Conservation (phyloP, 306 rosid species). For the Prunus fruticosa region DNA sequence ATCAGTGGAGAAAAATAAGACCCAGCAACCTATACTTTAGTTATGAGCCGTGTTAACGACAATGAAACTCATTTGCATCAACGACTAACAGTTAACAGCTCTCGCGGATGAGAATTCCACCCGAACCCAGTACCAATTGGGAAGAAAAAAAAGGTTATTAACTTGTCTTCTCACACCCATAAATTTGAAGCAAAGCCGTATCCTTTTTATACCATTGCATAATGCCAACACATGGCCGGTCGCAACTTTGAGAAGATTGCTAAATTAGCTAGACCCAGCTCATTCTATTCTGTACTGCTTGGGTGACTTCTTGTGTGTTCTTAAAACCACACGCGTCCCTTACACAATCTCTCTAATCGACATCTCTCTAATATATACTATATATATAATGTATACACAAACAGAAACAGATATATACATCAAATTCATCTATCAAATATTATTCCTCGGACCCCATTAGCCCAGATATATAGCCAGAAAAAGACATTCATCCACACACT, state of each 20-base stretch:
- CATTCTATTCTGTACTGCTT: conserved; percentile 3
- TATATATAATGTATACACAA: not conserved
- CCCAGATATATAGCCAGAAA: too few relatives aligned
- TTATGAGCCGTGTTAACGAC: too few relatives aligned
- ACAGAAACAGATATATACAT: not conserved
- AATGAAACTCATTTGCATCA: too few relatives aligned
- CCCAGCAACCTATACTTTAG: too few relatives aligned
- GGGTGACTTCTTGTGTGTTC: not conserved
- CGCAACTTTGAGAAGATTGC: not conserved
- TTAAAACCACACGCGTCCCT: conserved; percentile 5
- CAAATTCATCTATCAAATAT: not conserved
- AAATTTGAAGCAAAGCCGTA: not conserved
- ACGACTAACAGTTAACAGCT: too few relatives aligned
- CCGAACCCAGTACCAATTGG: not conserved
- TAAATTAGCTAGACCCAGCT: conserved; percentile 11
- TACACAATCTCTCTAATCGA: not conserved
- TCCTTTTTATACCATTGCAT: not conserved
- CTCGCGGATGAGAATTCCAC: fast-evolving
- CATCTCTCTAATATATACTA: not conserved
- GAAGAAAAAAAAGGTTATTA: too few relatives aligned
- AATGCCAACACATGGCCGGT: not conserved
- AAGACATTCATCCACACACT: too few relatives aligned
- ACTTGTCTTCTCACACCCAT: too few relatives aligned
- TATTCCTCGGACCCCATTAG: not conserved
- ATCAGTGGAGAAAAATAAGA: too few relatives aligned